Evolutionary conservation across 2,329 filamentous ascomycete species (phyloP).

Genomic region (Anisogramma anomala): DNA sequence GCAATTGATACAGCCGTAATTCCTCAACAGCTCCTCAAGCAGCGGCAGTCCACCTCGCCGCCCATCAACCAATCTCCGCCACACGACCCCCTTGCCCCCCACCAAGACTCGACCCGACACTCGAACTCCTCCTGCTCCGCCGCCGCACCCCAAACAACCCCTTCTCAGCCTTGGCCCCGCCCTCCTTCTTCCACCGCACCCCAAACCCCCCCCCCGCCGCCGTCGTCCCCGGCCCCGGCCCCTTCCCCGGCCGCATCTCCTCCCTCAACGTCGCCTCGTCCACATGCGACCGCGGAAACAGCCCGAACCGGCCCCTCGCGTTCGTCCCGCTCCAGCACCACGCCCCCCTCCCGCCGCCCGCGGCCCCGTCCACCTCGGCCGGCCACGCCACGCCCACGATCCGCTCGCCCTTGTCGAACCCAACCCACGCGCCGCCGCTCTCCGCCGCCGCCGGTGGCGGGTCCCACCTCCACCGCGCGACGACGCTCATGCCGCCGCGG

Average conservation of each 20-base stretch:
- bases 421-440: conserved; percentile 41
- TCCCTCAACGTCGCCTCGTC: conserved; percentile 6
- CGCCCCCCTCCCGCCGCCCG: conserved; percentile 17
- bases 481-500: conserved; percentile 30
- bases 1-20: too few relatives aligned
- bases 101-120: conserved; percentile 2
- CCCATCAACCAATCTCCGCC: too few relatives aligned
- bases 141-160: conserved; percentile 6
- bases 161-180: conserved; percentile 4
- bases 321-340: conserved; percentile 28
- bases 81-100: too few relatives aligned
- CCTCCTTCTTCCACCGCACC: conserved; percentile 4
- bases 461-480: conserved; percentile 42
- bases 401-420: conserved; percentile 53
- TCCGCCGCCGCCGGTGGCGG: conserved; percentile 28
- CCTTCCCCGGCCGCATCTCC: conserved; percentile 1
- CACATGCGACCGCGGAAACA: conserved; percentile 21
- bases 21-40: too few relatives aligned
- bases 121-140: conserved; percentile 6
- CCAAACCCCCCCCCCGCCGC: background rate
- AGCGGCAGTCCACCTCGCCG: too few relatives aligned
- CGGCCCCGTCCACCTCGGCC: conserved; percentile 14
- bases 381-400: conserved; percentile 51
- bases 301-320: conserved; percentile 23
- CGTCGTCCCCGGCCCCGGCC: background rate